Evolutionary conservation across 306 rosid species (phyloP).

Genomic region (Psophocarpus tetragonolobus): DNA sequence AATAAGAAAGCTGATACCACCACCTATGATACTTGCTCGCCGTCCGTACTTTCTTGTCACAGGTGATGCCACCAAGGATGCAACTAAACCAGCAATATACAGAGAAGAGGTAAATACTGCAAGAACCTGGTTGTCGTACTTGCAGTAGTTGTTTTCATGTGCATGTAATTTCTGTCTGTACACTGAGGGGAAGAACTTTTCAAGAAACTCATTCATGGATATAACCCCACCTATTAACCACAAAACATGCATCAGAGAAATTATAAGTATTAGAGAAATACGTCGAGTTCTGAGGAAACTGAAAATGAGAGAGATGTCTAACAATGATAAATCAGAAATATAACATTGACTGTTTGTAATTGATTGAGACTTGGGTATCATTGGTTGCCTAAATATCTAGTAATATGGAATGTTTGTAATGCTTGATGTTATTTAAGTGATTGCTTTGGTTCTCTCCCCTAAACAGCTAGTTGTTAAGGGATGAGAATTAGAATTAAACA

Average conservation of each 20-base stretch:
- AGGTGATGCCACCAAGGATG: conserved; percentile 77
- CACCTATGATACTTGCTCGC: conserved; percentile 62
- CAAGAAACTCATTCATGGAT: conserved; percentile 83
- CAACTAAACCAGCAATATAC: conserved; percentile 81
- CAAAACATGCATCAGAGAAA: conserved; percentile 18
- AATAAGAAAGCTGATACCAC: conserved; percentile 69
- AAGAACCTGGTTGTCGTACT: conserved; percentile 79
- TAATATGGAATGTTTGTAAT: too few species aligned
- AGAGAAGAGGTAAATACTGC: conserved; percentile 90
- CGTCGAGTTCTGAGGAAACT: background rate
- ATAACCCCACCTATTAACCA: conserved; percentile 79
- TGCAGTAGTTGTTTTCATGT: conserved; percentile 89
- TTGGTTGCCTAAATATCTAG: too few species aligned
- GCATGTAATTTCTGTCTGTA: conserved; percentile 61
- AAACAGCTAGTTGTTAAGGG: too few species aligned
- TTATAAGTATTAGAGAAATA: too few species aligned
- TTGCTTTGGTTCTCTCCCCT: too few species aligned
- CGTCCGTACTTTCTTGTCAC: conserved; percentile 76
- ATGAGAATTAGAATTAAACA: too few species aligned
- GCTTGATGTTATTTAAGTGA: too few species aligned
- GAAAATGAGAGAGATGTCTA: background rate
- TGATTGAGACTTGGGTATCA: too few species aligned
- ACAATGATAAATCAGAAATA: background rate
- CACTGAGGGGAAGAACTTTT: conserved; percentile 68
- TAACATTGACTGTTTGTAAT: background rate